Evolutionary conservation across 352 stramenopile genomes (phyloP), one percentile per base, ranked within the genome.

Genomic region (Plasmopara muralis): DNA sequence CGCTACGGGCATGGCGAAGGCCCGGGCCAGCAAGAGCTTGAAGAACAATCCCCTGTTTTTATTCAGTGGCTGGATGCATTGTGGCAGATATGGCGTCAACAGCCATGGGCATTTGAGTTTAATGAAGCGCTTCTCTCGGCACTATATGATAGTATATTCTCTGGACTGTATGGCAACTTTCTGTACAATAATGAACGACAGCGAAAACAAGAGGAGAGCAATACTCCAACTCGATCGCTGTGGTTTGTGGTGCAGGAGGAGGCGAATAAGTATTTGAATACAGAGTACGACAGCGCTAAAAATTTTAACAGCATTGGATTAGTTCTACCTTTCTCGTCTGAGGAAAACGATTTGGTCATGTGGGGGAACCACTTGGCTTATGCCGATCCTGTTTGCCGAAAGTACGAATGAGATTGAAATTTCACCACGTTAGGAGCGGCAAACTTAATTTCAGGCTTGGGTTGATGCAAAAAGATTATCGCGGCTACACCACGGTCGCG

Each of bases 51-150:
- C 39, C 97, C 97, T 1, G 95, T 99, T 28, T 99, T 99, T 70
- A 65, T 99, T 18, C 96, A 99, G 71, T 99, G 97, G 78, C 61
- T 99, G 30, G 97, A 99, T 80, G 96, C 90, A 40, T 82, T 99
- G 35, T 99, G 93, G 79, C 97, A 99, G 74, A 77, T 99, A 38
- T 90, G 98, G 58, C 79, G 93, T 34, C 95, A 99, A 59, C 97
- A 97, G 58, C 89, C 97, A 8, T 93, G 94, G 64, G 90, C 83
- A 28, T 99, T 99, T 62, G 97, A 99, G 73, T 99, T 99, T 74
- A 99, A 97, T 54, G 83, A 96, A 57, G 66, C 50, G 8, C 59
- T 97, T 33, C 70, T 99, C 6, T 70, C 96, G 9, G 67, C 89
- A 38, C 72, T 99, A 16, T 97, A 97, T 12, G 93, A 98, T 47